Evolutionary conservation across 257 asterid species (phyloP), one percentile per base, ranked within the genome.

Genomic region (Euphrasia confusa): DNA sequence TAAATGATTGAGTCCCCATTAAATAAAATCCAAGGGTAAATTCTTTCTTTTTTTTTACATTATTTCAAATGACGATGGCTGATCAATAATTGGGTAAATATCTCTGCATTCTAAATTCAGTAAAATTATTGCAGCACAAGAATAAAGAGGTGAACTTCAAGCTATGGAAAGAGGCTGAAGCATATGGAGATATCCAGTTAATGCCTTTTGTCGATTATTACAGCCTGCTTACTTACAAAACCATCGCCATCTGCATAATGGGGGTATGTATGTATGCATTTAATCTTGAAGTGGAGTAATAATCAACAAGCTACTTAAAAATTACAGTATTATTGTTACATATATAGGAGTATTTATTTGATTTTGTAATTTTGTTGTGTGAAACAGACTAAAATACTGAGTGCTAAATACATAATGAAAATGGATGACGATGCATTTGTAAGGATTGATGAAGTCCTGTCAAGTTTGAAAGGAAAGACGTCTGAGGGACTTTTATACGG

Each of bases 401-500:
- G 90, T 48, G 99, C 99, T 7, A 86, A 80, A 68, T 89, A 77
- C 67, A 78, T 92, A 10, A 86, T 92, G 99, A 92, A 92, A 76
- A 86, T 89, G 60, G 99, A 92, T 0, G 99, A 92, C n/a, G 97
- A 92, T 68, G 97, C 99, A 49, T 89, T 92, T 75, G 94, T 92
- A 49, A 84, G 99, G 82, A 80, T 92, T n/a, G 90, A 86, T 78
- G 95, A 83, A 79, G 83, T 89, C 58, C 37, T 89, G 35, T 72
- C 80, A 14, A 83, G 82, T 68, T 86, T 92, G 54, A 82, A 81
- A 68, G 91, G 78, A 49, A 84, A 83, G 73, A 54, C 70, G 10
- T 47, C 79, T 8, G 61, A 66, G 10, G 93, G 94, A 40, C 78
- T 84, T 21, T 60, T 92, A 11, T 89, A 75, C 60, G 99, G 97